Conservation (phyloP, 345 rosid species). For the Eutrema heterophyllum region DNA sequence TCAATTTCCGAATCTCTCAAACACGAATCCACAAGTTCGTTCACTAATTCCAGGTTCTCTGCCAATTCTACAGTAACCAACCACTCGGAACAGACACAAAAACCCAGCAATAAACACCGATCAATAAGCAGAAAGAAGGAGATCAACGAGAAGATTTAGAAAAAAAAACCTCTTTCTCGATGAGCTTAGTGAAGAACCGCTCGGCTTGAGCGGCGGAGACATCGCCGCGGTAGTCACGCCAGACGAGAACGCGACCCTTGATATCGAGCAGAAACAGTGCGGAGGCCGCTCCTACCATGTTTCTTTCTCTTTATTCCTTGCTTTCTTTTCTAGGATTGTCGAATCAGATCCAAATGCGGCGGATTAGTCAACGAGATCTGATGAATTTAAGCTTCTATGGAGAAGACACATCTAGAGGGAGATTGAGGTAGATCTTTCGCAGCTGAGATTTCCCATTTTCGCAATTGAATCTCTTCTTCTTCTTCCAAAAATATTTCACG, state of each 20-base stretch:
- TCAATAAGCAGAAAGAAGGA: not conserved
- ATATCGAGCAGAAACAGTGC: slow-evolving; percentile 89
- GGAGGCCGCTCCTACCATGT: slow-evolving; percentile 93
- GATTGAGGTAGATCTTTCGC: not conserved
- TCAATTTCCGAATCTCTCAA: not conserved
- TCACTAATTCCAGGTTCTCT: not conserved
- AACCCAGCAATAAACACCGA: not conserved
- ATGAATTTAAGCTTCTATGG: not conserved
- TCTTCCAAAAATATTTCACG: not conserved
- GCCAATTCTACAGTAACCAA: slow-evolving; percentile 5
- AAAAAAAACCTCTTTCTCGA: slow-evolving; percentile 71
- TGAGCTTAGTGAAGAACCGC: slow-evolving; percentile 91
- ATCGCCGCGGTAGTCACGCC: slow-evolving; percentile 98
- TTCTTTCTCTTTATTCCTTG: not conserved
- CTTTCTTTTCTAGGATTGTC: not conserved
- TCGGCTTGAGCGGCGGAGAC: slow-evolving; percentile 84
- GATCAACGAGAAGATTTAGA: not conserved
- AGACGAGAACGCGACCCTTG: slow-evolving; percentile 91
- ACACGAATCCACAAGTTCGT: not conserved
- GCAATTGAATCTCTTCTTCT: not conserved
- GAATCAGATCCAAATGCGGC: slow-evolving; percentile 28
- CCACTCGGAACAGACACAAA: not conserved
- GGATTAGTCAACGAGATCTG: slow-evolving; percentile 21
- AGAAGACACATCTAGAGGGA: slow-evolving; percentile 9
- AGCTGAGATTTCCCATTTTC: slow-evolving; percentile 8